phyloP scores from a whole-genome alignment of 306 rosid species.

The Corylus heterophylla region DNA sequence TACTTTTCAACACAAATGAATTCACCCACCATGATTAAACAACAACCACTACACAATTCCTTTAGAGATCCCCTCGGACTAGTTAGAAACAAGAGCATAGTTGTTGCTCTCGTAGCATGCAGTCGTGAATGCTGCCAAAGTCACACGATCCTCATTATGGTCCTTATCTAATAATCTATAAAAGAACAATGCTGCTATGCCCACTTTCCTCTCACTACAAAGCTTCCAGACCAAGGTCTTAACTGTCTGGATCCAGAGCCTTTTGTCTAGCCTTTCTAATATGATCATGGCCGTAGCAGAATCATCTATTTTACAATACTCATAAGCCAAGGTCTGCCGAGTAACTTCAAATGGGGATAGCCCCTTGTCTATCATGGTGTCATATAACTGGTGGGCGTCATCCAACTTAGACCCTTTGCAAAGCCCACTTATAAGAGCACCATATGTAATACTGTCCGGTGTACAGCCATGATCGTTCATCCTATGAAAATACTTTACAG shows the following conservation, averaged over 20 bases:
- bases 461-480: slow-evolving; percentile 72
- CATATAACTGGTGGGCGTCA: slow-evolving; percentile 62
- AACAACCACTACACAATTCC: slow-evolving; percentile 37
- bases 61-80: slow-evolving; percentile 59
- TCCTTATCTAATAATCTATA: slow-evolving; percentile 71
- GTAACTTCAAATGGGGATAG: slow-evolving; percentile 86
- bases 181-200: slow-evolving; percentile 81
- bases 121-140: slow-evolving; percentile 73
- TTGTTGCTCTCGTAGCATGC: slow-evolving; percentile 83
- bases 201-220: slow-evolving; percentile 75
- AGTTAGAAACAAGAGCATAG: slow-evolving; percentile 74
- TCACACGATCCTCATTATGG: slow-evolving; percentile 58
- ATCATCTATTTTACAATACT: slow-evolving; percentile 71
- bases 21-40: background rate
- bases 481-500: slow-evolving; percentile 57
- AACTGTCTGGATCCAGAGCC: slow-evolving; percentile 70
- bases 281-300: slow-evolving; percentile 63
- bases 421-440: slow-evolving; percentile 86
- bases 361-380: slow-evolving; percentile 72
- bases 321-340: slow-evolving; percentile 71
- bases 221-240: slow-evolving; percentile 78
- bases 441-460: slow-evolving; percentile 64
- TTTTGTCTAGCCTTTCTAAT: slow-evolving; percentile 66
- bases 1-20: background rate
- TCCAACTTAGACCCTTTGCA: slow-evolving; percentile 72